These are phyloP conservation scores for Cudoniella acicularis DNA, from an alignment of 495 filamentous ascomycete genomes.

Conservation along the genomic window DNA sequence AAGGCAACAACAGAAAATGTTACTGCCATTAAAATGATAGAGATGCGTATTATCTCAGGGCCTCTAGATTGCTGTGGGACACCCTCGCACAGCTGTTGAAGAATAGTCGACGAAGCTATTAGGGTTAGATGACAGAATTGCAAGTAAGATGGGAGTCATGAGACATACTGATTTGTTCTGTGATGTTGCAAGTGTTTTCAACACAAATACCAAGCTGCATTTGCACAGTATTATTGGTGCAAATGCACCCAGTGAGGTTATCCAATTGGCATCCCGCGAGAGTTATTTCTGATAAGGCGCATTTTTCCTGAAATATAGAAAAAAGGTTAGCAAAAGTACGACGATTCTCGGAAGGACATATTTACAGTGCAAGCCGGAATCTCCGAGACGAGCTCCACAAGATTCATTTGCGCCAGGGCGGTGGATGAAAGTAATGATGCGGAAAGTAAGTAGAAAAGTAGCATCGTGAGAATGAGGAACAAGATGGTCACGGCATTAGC, in stretches of 20 bases:
- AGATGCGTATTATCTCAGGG: neutral
- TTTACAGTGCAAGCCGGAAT: conserved; percentile 1
- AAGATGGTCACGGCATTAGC: neutral
- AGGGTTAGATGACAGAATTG: neutral
- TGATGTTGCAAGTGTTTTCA: conserved; percentile 1
- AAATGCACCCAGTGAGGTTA: neutral
- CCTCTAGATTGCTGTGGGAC: conserved; percentile 9
- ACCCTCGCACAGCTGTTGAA: conserved; percentile 11
- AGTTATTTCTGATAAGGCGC: neutral
- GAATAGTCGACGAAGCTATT: neutral
- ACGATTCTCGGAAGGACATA: neutral
- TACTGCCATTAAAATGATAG: conserved; percentile 3
- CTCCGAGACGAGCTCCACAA: neutral
- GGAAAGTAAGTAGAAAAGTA: neutral
- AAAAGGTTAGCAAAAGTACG: neutral
- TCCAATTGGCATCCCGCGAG: neutral
- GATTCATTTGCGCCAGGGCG: neutral
- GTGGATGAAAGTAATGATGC: neutral
- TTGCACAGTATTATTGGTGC: neutral
- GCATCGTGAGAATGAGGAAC: neutral
- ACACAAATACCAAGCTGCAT: neutral
- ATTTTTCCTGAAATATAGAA: conserved; percentile 5
- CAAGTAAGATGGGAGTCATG: neutral
- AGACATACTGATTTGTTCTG: conserved; percentile 1
- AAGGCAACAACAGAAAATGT: conserved; percentile 7